Evolutionary conservation across 148 eudicot genomes (phyloP).

Genomic region (Arbutus unedo): DNA sequence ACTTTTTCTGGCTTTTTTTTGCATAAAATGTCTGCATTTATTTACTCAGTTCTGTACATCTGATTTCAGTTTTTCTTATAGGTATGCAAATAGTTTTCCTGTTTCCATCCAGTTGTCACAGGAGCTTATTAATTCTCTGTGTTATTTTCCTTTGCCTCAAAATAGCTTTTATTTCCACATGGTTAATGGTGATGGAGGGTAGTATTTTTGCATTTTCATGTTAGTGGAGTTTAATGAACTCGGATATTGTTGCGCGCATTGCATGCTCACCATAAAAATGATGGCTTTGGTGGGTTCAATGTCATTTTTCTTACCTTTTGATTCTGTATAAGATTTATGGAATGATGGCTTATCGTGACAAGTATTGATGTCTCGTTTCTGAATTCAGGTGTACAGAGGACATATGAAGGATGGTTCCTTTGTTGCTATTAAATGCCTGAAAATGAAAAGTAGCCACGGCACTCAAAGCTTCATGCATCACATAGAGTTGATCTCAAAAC

Average conservation of each 20-base stretch:
- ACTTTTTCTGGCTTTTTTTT: not conserved
- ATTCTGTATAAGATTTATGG: not conserved
- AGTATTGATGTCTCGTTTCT: not conserved
- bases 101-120: not conserved
- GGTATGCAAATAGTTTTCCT: not conserved
- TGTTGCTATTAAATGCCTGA: constrained; percentile 76
- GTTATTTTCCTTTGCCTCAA: not conserved
- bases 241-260: not conserved
- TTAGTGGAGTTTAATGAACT: not conserved
- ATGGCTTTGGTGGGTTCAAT: not conserved
- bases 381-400: constrained; percentile 76
- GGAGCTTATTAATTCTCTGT: not conserved
- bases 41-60: not conserved
- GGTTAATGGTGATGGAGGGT: not conserved
- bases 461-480: constrained; percentile 61
- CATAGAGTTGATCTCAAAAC: constrained; percentile 70
- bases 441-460: constrained; percentile 49
- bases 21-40: not conserved
- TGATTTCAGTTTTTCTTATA: not conserved
- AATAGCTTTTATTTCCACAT: not conserved
- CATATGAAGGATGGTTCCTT: constrained; percentile 61
- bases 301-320: not conserved
- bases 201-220: not conserved
- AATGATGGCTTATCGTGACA: not conserved
- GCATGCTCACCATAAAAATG: not conserved